These are phyloP conservation scores for Gossypium schwendimanii DNA, from an alignment of 441 rosid species.

Conservation along the genomic window DNA sequence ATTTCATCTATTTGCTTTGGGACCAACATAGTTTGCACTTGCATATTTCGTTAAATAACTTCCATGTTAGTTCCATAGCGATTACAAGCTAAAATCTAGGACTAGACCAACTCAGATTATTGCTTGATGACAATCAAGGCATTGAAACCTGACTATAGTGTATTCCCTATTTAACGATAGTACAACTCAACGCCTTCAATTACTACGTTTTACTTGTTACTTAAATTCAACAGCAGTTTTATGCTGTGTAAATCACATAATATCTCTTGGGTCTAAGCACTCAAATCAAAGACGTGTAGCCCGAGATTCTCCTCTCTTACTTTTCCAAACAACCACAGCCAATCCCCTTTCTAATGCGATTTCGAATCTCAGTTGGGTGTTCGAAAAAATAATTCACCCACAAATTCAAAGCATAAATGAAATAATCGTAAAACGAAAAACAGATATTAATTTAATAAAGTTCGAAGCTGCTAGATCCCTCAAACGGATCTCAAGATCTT, in stretches of 20 bases:
- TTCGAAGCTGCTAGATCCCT: neutral
- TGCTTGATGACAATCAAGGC: neutral
- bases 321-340: neutral
- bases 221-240: neutral
- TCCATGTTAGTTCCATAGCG: neutral
- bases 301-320: neutral
- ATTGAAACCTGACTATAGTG: neutral
- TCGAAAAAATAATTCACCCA: neutral
- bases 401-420: neutral
- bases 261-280: neutral
- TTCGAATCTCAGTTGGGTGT: neutral
- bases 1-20: neutral
- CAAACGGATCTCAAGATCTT: slow-evolving; percentile 3
- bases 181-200: neutral
- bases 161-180: neutral
- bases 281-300: neutral
- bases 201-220: neutral
- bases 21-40: neutral
- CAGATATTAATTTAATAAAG: neutral
- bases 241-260: neutral
- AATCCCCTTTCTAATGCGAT: neutral
- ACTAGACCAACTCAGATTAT: neutral
- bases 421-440: neutral
- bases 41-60: neutral
- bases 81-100: neutral